Evolutionary conservation across 345 rosid species (phyloP).

Genomic region (Eucalyptus sp.): DNA sequence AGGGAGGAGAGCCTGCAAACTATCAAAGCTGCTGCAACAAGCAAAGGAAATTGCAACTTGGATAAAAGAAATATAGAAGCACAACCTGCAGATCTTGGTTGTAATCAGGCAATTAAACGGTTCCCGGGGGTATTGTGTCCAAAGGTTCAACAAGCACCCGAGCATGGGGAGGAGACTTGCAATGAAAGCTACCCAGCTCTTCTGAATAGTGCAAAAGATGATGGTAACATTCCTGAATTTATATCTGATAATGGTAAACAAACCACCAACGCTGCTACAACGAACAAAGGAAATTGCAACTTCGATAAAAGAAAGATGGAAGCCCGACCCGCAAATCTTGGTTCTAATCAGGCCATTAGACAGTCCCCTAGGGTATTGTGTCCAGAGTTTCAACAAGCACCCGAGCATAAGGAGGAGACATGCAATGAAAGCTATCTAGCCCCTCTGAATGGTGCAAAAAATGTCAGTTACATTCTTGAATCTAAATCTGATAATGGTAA

Average conservation of each 20-base stretch:
- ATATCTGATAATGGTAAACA: slow-evolving; percentile 2
- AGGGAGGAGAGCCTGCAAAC: not conserved
- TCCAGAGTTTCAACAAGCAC: not conserved
- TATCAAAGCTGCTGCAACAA: not conserved
- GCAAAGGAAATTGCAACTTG: not conserved
- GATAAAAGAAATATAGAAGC: not conserved
- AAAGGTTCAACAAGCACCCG: not conserved
- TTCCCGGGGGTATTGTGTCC: not conserved
- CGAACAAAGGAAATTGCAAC: not conserved
- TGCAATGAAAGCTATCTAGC: slow-evolving; percentile 11
- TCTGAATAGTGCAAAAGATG: not conserved
- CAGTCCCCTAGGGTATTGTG: not conserved
- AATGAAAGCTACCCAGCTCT: slow-evolving; percentile 12
- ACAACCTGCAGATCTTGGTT: not conserved
- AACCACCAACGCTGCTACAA: slow-evolving; percentile 1
- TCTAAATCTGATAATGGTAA: slow-evolving; percentile 2
- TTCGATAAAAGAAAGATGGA: not conserved
- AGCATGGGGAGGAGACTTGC: not conserved
- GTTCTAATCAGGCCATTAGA: not conserved
- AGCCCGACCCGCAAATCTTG: not conserved
- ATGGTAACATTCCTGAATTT: not conserved
- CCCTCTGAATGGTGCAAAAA: not conserved
- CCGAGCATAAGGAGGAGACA: not conserved
- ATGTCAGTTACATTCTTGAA: not conserved
- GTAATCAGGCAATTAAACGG: not conserved